Evolutionary conservation across 176 grass and related monocot species (phyloP).

Genomic region (Luzula sylvatica): DNA sequence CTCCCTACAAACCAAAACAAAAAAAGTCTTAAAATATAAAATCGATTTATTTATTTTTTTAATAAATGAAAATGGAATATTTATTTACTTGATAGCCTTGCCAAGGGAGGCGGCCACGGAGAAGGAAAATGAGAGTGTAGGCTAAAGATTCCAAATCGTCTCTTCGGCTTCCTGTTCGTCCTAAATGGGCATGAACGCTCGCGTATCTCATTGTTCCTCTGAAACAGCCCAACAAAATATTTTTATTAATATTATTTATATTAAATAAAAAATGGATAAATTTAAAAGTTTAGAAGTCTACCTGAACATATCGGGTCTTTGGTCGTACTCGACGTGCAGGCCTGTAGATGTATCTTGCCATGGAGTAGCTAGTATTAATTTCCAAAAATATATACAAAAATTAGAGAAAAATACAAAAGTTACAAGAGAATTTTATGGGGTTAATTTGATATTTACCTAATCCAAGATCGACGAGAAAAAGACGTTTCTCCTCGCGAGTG

Average conservation of each 20-base stretch:
- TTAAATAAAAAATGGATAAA: background rate
- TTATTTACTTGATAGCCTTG: conserved; percentile 75
- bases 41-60: background rate
- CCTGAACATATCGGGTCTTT: conserved; percentile 58
- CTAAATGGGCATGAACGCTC: conserved; percentile 80
- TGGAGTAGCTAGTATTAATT: conserved; percentile 42
- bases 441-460: conserved; percentile 48
- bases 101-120: conserved; percentile 83
- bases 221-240: no score
- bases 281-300: conserved; percentile 10
- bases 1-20: conserved; percentile 38
- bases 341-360: conserved; percentile 69
- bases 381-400: background rate
- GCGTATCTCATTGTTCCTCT: conserved; percentile 96
- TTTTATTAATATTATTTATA: conserved; percentile 15
- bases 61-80: conserved; percentile 1
- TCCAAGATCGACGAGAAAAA: conserved; percentile 98
- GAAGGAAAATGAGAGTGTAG: conserved; percentile 91
- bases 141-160: conserved; percentile 95
- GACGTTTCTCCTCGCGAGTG: conserved; percentile 72
- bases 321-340: conserved; percentile 42
- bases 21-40: background rate
- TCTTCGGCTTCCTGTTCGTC: conserved; percentile 85
- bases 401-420: background rate
- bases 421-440: background rate